phyloP scores from a whole-genome alignment of 257 asterid species.

The Gentiana macrophylla region DNA sequence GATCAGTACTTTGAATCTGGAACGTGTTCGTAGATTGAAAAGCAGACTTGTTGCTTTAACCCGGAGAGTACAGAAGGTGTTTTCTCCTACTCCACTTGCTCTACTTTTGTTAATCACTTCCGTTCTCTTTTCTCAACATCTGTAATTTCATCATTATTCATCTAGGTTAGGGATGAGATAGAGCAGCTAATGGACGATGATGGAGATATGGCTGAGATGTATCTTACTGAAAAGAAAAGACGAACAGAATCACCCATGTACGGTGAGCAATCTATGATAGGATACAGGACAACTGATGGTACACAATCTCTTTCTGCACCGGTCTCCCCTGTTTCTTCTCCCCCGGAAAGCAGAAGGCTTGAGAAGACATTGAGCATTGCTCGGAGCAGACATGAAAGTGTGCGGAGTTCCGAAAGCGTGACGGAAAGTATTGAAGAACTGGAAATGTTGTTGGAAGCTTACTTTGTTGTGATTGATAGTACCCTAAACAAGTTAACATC shows the following conservation, averaged over 20 bases:
- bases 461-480: slow-evolving; percentile 96
- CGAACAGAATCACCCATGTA: slow-evolving; percentile 66
- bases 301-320: slow-evolving; percentile 74
- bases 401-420: slow-evolving; percentile 74
- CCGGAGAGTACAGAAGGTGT: slow-evolving; percentile 95
- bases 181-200: slow-evolving; percentile 99
- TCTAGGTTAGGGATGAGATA: slow-evolving; percentile 98
- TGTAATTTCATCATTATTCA: slow-evolving; percentile 11
- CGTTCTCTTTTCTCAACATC: slow-evolving; percentile 14
- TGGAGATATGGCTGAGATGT: slow-evolving; percentile 99
- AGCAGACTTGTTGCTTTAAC: slow-evolving; percentile 97
- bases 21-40: slow-evolving; percentile 88
- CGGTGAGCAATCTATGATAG: slow-evolving; percentile 76
- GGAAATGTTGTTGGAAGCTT: slow-evolving; percentile 98
- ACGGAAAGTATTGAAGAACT: slow-evolving; percentile 74
- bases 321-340: slow-evolving; percentile 91
- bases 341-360: slow-evolving; percentile 78
- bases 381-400: slow-evolving; percentile 93
- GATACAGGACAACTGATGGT: slow-evolving; percentile 68
- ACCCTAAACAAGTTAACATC: slow-evolving; percentile 95
- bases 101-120: slow-evolving; percentile 6
- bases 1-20: slow-evolving; percentile 90
- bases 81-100: slow-evolving; percentile 1
- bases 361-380: slow-evolving; percentile 88
- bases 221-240: slow-evolving; percentile 87